Percentiles rank a stretch among this genome's conserved stretches.
phyloP scores from a whole-genome alignment of 345 rosid genomes.

The Eucalyptus rudis region DNA sequence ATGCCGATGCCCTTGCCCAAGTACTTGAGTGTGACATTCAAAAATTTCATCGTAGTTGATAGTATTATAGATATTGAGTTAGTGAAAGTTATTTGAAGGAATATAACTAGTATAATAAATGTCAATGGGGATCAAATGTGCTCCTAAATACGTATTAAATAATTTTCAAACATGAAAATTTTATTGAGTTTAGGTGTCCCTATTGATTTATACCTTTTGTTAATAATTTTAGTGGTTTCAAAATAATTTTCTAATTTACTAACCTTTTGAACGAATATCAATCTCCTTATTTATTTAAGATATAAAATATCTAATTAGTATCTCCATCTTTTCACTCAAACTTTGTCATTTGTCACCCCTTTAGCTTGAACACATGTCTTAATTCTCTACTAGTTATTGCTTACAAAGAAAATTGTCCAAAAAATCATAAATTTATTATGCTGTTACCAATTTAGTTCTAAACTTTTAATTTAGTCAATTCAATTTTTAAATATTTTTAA shows the following conservation, averaged over 20 bases:
- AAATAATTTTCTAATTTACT: not conserved
- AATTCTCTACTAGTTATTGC: not conserved
- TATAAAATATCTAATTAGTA: no score
- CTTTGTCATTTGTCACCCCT: not conserved
- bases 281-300: no score
- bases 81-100: not conserved
- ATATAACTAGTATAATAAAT: no score
- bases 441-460: fast-evolving
- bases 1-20: not conserved
- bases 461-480: no score
- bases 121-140: not conserved
- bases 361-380: not conserved
- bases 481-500: fast-evolving
- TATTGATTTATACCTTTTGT: not conserved
- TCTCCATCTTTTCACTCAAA: not conserved
- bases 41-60: not conserved
- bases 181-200: not conserved
- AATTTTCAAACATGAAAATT: not conserved
- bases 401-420: not conserved
- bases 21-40: not conserved
- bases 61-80: no score
- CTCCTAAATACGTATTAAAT: not conserved
- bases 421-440: not conserved
- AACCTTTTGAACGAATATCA: no score
- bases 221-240: not conserved